Evolutionary conservation across 2,329 filamentous ascomycete genomes (phyloP).

Genomic region (Diatrype stigma): DNA sequence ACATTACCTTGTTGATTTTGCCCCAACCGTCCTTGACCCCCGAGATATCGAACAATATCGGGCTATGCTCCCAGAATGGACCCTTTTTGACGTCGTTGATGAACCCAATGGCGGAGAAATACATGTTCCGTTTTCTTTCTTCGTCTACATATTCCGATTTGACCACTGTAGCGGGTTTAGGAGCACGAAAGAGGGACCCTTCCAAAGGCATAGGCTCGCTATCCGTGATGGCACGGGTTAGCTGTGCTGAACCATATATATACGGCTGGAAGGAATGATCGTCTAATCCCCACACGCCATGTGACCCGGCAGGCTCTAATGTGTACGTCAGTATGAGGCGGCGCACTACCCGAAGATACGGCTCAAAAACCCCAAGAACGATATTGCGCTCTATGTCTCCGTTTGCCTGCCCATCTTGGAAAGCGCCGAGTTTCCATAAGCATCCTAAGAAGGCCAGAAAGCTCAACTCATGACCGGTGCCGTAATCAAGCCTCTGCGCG

Average conservation of each 20-base stretch:
- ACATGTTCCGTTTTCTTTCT: constrained; percentile 70
- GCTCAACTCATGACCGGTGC: constrained; percentile 91
- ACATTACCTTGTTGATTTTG: constrained; percentile 81
- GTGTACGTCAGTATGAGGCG: constrained; percentile 85
- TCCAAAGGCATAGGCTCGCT: constrained; percentile 66
- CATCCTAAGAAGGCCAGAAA: constrained; percentile 88
- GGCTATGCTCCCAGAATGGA: constrained; percentile 96
- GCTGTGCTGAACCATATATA: constrained; percentile 89
- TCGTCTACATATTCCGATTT: constrained; percentile 61
- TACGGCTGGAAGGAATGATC: constrained; percentile 94
- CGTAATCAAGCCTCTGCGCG: constrained; percentile 85
- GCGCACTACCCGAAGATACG: constrained; percentile 69
- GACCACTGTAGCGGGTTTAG: constrained; percentile 66
- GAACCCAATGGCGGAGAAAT: constrained; percentile 93
- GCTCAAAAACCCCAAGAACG: constrained; percentile 77
- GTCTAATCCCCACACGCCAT: constrained; percentile 98
- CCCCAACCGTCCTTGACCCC: constrained; percentile 92
- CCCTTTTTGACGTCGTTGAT: constrained; percentile 96
- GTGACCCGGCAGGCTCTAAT: constrained; percentile 90
- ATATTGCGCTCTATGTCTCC: constrained; percentile 70
- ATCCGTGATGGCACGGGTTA: constrained; percentile 68
- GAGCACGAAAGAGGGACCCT: constrained; percentile 69
- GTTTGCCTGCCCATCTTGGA: constrained; percentile 50
- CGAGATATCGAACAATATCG: constrained; percentile 89
- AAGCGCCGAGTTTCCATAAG: constrained; percentile 85